Conservation (phyloP, 192 early-diverging fungal species). For the Physocladia obscura region DNA sequence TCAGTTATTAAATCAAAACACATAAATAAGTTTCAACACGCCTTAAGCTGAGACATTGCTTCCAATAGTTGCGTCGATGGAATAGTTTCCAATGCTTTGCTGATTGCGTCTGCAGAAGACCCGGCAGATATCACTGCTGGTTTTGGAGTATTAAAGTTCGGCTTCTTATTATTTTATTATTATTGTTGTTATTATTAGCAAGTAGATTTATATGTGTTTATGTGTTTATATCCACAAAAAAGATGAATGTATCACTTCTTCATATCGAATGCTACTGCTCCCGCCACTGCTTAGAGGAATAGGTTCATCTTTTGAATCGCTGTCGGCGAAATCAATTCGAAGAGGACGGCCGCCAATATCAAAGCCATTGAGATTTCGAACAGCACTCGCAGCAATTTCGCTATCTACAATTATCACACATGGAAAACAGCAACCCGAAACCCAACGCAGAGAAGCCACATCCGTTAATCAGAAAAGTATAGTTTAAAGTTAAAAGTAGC, state of each 20-base stretch:
- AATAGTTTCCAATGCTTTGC: constrained; percentile 55
- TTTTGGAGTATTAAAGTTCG: no score
- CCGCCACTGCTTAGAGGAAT: neutral
- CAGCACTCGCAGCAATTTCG: constrained; percentile 91
- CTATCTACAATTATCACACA: constrained; percentile 64
- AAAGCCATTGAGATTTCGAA: constrained; percentile 87
- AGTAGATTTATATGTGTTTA: no score
- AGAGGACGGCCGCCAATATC: constrained; percentile 86
- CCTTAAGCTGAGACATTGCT: constrained; percentile 69
- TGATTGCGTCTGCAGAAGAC: constrained; percentile 52
- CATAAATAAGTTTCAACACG: constrained; percentile 11
- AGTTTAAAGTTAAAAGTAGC: constrained; percentile 14
- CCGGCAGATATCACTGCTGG: constrained; percentile 20
- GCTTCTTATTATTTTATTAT: no score
- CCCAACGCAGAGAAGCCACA: neutral
- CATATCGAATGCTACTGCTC: constrained; percentile 6
- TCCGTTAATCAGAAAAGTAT: neutral
- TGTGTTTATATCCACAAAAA: no score
- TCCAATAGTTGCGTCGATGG: constrained; percentile 61
- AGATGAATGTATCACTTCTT: neutral
- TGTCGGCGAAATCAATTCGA: constrained; percentile 91
- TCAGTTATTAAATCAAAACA: neutral
- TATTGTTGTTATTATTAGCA: no score
- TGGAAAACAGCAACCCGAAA: neutral
- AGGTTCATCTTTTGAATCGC: constrained; percentile 59